Base-by-base conservation (phyloP, 1,139 yeast genomes). In the Suhomyces kunorum region DNA sequence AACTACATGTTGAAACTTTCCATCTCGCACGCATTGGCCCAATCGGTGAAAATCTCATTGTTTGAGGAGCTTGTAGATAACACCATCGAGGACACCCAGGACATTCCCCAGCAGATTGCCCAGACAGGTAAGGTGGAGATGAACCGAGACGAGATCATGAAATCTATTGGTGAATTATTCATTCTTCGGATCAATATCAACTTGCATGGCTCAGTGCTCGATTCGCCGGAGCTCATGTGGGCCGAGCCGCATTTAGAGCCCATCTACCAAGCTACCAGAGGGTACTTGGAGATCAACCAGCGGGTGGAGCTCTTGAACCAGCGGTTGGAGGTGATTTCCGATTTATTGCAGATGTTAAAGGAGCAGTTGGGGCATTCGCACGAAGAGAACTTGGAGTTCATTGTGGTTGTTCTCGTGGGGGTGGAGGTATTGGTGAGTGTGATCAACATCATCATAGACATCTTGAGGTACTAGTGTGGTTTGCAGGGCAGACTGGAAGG, bases 191-290 rank as follows among this genome's bases (percentile, higher is more conserved):
- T 92, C 44, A 88, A 86, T 61, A 87, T 89, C 50, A 92, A 92
- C 57, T 70, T 92, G 46, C 98, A 92, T 64, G 98, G 98, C 1
- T 88, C 97, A 2, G 94, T 92, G 16, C 68, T 92, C 47, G 98
- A 92, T 59, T 87, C 96, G 1, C 98, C 98, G 0, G 98, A 92
- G 60, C 78, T 92, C 43, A 89, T 92, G 96, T 92, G 98, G 98
- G 83, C 96, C 0, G 98, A 92, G 58, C 98, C 98, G 1, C 96
- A 90, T 55, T 70, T 92, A 44, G 98, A 92, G 59, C 98, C 98
- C 1, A 89, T 90, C 41, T 92, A 92, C 62, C 97, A 89, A 61
- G 97, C 98, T 0, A 87, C 95, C 2, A 78, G 98, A 58, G 96
- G 97, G 0, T 92, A 92, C 59, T 66, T 90, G 49, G 98, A 90